Conservation (phyloP, 768 basidiomycete genomes). For the Rossbeevera mucosa region DNA sequence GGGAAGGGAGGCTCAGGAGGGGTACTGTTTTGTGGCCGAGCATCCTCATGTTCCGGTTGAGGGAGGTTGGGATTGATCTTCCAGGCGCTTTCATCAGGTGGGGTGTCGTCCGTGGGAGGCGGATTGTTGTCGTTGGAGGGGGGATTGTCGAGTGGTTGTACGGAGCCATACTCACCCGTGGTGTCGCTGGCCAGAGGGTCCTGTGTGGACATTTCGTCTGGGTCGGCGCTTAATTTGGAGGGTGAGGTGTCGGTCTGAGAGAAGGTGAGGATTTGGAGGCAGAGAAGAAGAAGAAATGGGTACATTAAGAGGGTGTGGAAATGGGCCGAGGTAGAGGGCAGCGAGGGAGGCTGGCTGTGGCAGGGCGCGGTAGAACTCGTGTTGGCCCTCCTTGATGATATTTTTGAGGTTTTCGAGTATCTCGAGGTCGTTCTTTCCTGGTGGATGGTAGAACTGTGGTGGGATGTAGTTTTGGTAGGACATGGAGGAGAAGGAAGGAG, state of each 20-base stretch:
- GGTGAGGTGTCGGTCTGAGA: conserved; percentile 25
- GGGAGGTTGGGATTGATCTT: conserved; percentile 22
- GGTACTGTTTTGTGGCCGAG: conserved; percentile 7
- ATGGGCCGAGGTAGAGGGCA: conserved; percentile 58
- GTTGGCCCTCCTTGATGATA: conserved; percentile 66
- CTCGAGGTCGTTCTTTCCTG: conserved; percentile 66
- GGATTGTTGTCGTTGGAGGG: conserved; percentile 14
- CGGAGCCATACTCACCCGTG: conserved; percentile 29
- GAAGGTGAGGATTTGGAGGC: conserved; percentile 8
- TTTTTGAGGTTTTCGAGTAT: conserved; percentile 71
- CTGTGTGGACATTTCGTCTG: conserved; percentile 5
- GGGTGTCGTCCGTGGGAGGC: conserved; percentile 30
- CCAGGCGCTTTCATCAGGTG: conserved; percentile 27
- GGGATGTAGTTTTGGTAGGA: conserved; percentile 34
- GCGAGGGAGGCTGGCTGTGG: conserved; percentile 65
- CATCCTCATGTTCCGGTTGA: conserved; percentile 10
- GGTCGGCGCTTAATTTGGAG: conserved; percentile 17
- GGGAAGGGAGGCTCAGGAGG: conserved; percentile 14
- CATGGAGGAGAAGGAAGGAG: conserved; percentile 40
- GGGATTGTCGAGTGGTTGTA: conserved; percentile 22
- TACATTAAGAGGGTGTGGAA: conserved; percentile 31
- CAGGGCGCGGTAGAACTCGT: conserved; percentile 62
- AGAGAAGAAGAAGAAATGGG: conserved; percentile 16
- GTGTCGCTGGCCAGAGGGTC: conserved; percentile 8
- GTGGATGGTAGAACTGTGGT: conserved; percentile 32